A percentile compares a stretch with the other conserved stretches of the same genome.
Conservation (phyloP, 106 monocot species). For the Dendrobium officinale region DNA sequence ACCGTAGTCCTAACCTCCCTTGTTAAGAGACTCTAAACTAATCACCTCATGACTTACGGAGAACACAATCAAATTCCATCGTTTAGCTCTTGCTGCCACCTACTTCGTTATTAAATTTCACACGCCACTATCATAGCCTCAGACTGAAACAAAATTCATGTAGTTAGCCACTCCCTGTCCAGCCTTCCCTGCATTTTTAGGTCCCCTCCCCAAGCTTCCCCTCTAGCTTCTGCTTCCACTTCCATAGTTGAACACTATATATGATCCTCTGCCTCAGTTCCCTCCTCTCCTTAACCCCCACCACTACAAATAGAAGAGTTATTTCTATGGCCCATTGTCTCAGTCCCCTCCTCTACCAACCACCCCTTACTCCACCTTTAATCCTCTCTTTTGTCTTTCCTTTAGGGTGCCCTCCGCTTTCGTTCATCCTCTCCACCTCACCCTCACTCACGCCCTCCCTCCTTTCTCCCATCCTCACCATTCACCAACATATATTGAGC, state of each 20-base stretch:
- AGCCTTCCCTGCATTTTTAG: no score
- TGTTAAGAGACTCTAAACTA: not conserved
- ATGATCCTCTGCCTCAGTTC: no score
- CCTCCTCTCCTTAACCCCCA: no score
- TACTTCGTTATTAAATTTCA: not conserved
- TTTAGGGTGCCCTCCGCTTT: not conserved
- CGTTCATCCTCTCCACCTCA: not conserved
- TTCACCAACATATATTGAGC: not conserved
- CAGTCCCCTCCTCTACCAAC: no score
- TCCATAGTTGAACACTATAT: no score
- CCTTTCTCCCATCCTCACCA: not conserved
- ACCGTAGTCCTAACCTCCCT: not conserved
- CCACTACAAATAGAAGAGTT: no score
- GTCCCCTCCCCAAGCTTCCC: no score
- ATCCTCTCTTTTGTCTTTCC: not conserved
- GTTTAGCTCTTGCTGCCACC: not conserved
- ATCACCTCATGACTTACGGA: not conserved
- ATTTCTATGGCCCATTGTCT: no score
- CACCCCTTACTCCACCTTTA: no score
- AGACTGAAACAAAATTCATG: not conserved
- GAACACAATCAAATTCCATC: not conserved
- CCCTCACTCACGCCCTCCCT: not conserved
- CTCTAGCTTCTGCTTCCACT: no score
- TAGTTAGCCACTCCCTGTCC: no score
- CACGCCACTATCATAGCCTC: not conserved